Evolutionary conservation across 148 eudicot genomes (phyloP).

Genomic region (Rhododendron henanense): DNA sequence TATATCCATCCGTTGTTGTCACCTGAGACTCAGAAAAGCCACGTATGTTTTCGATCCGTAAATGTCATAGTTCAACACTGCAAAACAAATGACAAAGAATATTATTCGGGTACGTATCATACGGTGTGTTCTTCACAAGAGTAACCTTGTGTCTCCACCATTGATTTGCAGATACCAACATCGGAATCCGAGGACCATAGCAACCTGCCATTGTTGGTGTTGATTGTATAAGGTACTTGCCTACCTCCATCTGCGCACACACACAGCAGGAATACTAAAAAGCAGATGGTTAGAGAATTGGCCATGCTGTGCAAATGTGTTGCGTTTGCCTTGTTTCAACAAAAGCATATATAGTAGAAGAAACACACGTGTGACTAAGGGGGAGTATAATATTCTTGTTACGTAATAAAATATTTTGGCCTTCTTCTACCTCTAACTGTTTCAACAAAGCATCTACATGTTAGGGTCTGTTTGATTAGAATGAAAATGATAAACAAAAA

Average conservation of each 20-base stretch:
- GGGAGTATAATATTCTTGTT: neutral
- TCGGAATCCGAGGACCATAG: neutral
- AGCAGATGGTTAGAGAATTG: neutral
- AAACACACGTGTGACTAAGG: neutral
- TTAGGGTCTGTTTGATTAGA: neutral
- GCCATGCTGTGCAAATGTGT: constrained; percentile 1
- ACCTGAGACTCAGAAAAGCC: constrained; percentile 19
- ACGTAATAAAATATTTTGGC: neutral
- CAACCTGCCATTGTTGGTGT: neutral
- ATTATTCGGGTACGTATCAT: neutral
- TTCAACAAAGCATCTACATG: neutral
- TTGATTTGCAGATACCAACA: constrained; percentile 31
- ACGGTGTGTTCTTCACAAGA: constrained; percentile 37
- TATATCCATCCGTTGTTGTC: constrained; percentile 44
- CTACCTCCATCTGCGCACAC: constrained; percentile 26
- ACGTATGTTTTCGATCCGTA: neutral
- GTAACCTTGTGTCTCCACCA: constrained; percentile 34
- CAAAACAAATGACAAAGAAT: neutral
- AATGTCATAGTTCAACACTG: neutral
- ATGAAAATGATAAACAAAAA: neutral
- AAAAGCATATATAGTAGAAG: neutral
- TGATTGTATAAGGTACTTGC: constrained; percentile 13
- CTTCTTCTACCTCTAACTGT: neutral
- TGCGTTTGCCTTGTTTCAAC: neutral
- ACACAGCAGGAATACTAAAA: constrained; percentile 25